These are phyloP conservation scores for Apiotrichum gracile DNA, from an alignment of 1,284 basidiomycete species.

Conservation along the genomic window DNA sequence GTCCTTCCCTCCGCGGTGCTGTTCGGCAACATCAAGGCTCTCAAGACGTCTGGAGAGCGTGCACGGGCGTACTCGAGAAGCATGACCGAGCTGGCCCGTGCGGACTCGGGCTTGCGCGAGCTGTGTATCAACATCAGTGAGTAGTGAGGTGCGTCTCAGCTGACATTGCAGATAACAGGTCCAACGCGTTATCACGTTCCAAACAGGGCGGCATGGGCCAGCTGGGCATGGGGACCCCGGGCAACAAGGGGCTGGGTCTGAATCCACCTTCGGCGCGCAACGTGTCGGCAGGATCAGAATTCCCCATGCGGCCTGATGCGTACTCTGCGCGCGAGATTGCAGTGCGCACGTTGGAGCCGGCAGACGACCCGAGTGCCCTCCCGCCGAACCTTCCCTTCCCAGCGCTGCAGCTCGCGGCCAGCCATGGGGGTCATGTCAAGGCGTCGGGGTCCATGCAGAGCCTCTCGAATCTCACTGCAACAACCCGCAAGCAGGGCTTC, in stretches of 20 bases:
- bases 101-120: conserved; percentile 70
- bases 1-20: conserved; percentile 67
- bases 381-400: conserved; percentile 70
- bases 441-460: conserved; percentile 23
- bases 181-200: not conserved
- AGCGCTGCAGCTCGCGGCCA: conserved; percentile 46
- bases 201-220: not conserved
- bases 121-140: conserved; percentile 65
- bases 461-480: conserved; percentile 21
- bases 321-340: conserved; percentile 43
- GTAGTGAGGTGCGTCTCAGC: conserved; percentile 18
- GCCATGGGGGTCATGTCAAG: conserved; percentile 7
- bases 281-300: conserved; percentile 41
- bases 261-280: conserved; percentile 18
- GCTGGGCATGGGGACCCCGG: not conserved
- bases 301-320: conserved; percentile 42
- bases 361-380: conserved; percentile 36
- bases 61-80: conserved; percentile 71
- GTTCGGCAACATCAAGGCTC: conserved; percentile 60
- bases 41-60: conserved; percentile 63
- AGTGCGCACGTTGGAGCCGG: conserved; percentile 34
- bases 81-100: conserved; percentile 71
- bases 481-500: conserved; percentile 22
- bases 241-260: not conserved
- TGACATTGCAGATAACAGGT: conserved; percentile 9